Conservation (phyloP, 1,284 basidiomycete species). For the Austroboletus rostrupii region DNA sequence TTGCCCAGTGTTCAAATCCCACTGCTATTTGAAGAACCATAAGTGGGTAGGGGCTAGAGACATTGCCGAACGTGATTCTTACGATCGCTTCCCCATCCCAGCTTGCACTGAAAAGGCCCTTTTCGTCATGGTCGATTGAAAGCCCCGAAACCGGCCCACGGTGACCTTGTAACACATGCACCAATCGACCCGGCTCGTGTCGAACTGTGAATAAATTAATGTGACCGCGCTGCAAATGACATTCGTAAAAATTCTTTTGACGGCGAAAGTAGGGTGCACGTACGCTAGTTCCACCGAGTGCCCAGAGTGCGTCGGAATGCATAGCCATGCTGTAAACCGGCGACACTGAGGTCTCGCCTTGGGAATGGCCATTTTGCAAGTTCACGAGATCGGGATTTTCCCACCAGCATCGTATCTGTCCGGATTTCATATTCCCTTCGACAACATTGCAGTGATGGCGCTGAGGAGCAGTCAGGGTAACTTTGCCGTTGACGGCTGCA, state of each 20-base stretch:
- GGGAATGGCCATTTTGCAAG: constrained; percentile 26
- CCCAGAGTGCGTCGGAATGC: constrained; percentile 89
- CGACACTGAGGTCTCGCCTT: constrained; percentile 47
- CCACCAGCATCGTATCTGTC: constrained; percentile 89
- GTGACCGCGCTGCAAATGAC: constrained; percentile 62
- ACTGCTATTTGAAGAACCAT: constrained; percentile 61
- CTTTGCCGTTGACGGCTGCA: constrained; percentile 82
- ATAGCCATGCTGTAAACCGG: constrained; percentile 86
- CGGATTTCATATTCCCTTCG: constrained; percentile 89
- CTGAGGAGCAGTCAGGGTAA: constrained; percentile 86
- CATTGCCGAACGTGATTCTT: constrained; percentile 34
- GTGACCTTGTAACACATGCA: constrained; percentile 73
- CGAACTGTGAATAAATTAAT: constrained; percentile 91
- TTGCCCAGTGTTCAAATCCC: constrained; percentile 95
- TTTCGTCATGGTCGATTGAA: constrained; percentile 76
- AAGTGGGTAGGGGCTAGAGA: constrained; percentile 2
- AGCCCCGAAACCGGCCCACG: constrained; percentile 85
- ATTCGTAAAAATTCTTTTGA: constrained; percentile 11
- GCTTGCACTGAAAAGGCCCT: constrained; percentile 83
- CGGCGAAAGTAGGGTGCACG: constrained; percentile 28
- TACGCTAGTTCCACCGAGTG: constrained; percentile 81
- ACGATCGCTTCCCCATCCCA: constrained; percentile 93
- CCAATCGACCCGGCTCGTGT: constrained; percentile 83
- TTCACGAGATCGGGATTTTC: constrained; percentile 55
- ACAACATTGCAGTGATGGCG: constrained; percentile 86